Base-by-base conservation (phyloP, 805 yeast species). In the Pichia scutulata region DNA sequence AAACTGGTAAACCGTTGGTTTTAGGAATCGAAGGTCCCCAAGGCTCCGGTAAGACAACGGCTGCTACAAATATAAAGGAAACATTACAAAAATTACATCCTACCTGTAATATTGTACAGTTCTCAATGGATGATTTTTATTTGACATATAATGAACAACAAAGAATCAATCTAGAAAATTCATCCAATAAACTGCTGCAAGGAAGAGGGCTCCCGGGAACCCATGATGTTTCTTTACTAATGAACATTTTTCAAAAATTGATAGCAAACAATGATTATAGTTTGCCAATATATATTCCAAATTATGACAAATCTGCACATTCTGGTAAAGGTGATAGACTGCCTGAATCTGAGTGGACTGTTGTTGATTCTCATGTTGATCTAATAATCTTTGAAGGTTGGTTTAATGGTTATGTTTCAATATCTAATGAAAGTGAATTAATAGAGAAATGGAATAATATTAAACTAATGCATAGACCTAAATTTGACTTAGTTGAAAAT, bases 141-240 rank as follows among this genome's bases (percentile, higher is more conserved):
- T 69, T 87, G 39, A 80, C 87, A 0, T 81, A 80, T 61, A 65
- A 61, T 8, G 83, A 82, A 19, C 97, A 89, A 60, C 52, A 51
- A 24, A 52, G 53, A 30, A 60, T 89, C 23, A 74, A 76, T 1
- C 39, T 54, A 7, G 48, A 52, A 14, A 67, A 70, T 52, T 61
- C 70, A 0, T 73, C 67, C 14, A 65, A 66, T 61, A 62, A 67
- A 36, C 68, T 92, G 44, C 60, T 88, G 18, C 58, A 62, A 33
- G 96, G 96, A 3, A 70, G 98, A 24, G 98, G 98, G 0, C 72
- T 87, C 16, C 98, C 98, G 0, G 97, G 97, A 0, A 92, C 98
- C 0, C 99, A 92, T 64, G 97, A 92, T 60, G 60, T 86, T 18
- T 57, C 56, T 1, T 59, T 85, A 14, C 61, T 73, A n/a, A 43